phyloP scores from a whole-genome alignment of 495 filamentous ascomycete genomes.

The Penicillium coprophilum region DNA sequence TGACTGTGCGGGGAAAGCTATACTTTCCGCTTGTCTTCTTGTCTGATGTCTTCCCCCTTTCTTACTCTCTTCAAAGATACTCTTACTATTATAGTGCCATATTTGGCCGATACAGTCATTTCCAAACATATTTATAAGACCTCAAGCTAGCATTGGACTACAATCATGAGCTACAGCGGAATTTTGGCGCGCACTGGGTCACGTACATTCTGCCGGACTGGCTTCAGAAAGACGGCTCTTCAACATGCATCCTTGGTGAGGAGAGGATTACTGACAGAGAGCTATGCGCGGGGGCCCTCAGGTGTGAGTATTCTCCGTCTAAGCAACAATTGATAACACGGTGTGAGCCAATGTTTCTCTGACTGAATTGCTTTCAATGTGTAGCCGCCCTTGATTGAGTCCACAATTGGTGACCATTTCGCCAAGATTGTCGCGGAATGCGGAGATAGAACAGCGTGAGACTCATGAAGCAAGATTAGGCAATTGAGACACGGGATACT shows the following conservation, averaged over 20 bases:
- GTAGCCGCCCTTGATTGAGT: constrained; percentile 70
- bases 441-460: constrained; percentile 76
- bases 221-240: background rate
- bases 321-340: background rate
- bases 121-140: constrained; percentile 15
- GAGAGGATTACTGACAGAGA: constrained; percentile 46
- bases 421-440: constrained; percentile 62
- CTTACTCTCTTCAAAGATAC: background rate
- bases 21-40: background rate
- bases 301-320: constrained; percentile 33
- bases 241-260: background rate
- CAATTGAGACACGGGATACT: background rate
- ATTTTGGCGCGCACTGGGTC: constrained; percentile 12
- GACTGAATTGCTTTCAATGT: background rate
- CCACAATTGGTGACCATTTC: constrained; percentile 84
- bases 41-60: background rate
- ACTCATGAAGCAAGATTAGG: no score
- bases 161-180: constrained; percentile 21
- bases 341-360: background rate
- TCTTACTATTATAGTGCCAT: background rate
- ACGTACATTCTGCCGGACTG: background rate
- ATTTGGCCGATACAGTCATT: background rate
- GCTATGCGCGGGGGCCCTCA: constrained; percentile 45
- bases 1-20: constrained; percentile 18
- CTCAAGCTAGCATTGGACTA: constrained; percentile 6